Base-by-base conservation (phyloP, 1,284 basidiomycete species). In the Sanghuangporus baumii region DNA sequence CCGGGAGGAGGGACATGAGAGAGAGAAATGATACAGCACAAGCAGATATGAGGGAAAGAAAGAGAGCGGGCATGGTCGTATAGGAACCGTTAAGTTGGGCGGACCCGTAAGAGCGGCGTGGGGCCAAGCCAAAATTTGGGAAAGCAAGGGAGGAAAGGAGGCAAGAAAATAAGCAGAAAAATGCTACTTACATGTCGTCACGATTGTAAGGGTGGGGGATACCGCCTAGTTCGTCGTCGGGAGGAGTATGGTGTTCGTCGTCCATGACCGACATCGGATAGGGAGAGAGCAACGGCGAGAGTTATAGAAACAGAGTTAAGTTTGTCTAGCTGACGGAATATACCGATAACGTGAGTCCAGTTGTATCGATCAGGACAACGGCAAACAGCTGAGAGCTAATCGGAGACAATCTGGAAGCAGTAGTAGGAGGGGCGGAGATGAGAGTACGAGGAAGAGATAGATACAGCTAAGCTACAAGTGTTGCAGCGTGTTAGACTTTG, bases 171-270 rank as follows among this genome's bases (percentile, higher is more conserved):
- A 31, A 51, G 20, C 31, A 37, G 6, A n/a, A 61, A 34, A 57
- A 31, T 31, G 26, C 26, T 14, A 58, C 63, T 64, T 34, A 64
- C 63, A 64, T 54, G 47, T 64, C 55, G 20, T 64, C 63, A 31
- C 63, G 63, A 34, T 64, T 60, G 52, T 64, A 64, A 2, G 63
- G 43, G n/a, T 43, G 46, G 18, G 63, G 63, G 26, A 64, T 56
- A 4, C 51, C 59, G 9, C 59, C 54, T 16, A 64, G 41, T 23
- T 60, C 41, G 18, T 58, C 40, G 43, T 60, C 52, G 23, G 43
- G 43, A 18, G 16, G 52, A n/a, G 59, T 37, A 18, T 36, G 16
- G 9, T 37, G 31, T 12, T 60, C 59, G 16, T 60, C 59, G 36
- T 60, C 59, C 59, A 60, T 60, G 59, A 40, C n/a, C 18, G 31